phyloP scores from a whole-genome alignment of 75 land plant species.

The Azolla pinnata region DNA sequence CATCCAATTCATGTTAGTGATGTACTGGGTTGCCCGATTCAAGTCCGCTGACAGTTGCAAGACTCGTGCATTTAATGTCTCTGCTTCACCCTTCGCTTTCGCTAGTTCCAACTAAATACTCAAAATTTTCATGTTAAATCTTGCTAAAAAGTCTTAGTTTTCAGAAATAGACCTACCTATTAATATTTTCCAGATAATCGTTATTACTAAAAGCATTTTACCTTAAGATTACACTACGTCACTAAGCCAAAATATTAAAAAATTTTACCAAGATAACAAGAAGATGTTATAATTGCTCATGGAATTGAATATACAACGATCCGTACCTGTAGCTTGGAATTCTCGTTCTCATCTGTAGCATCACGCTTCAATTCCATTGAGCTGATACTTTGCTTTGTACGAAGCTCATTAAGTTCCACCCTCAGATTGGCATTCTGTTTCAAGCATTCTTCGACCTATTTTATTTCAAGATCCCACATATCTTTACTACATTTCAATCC shows the following conservation, averaged over 20 bases:
- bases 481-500: too few relatives aligned
- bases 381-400: conserved; percentile 22
- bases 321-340: conserved; percentile 50
- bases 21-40: conserved; percentile 60
- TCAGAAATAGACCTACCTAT: too few relatives aligned
- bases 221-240: too few relatives aligned
- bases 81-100: conserved; percentile 59
- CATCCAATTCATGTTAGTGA: conserved; percentile 49
- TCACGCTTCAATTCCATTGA: background rate
- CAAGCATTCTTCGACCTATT: conserved; percentile 80
- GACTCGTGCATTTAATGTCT: conserved; percentile 66
- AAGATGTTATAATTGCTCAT: background rate
- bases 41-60: conserved; percentile 56
- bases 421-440: conserved; percentile 77
- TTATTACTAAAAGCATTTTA: too few relatives aligned
- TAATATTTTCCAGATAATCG: too few relatives aligned
- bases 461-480: too few relatives aligned
- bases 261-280: too few relatives aligned
- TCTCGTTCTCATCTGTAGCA: conserved; percentile 17
- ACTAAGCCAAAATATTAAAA: too few relatives aligned
- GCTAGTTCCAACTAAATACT: conserved; percentile 54
- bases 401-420: conserved; percentile 38
- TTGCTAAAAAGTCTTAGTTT: too few relatives aligned
- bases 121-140: too few relatives aligned
- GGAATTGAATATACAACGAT: background rate